Conservation (phyloP, 805 yeast species). For the Dipodascopsis uninucleata region DNA sequence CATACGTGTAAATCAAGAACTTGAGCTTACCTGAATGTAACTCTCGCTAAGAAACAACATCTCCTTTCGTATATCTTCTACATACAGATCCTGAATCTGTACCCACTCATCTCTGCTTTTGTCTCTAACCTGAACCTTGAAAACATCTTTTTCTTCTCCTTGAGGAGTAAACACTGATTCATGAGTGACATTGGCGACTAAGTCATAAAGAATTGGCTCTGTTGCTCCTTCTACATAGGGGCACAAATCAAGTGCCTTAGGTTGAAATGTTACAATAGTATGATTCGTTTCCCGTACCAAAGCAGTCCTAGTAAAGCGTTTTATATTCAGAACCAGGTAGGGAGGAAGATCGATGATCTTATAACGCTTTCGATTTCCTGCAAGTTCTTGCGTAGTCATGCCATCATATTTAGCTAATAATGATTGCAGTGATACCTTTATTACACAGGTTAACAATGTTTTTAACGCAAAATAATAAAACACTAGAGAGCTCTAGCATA, state of each 20-base stretch:
- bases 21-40: slow-evolving; percentile 66
- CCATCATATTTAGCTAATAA: slow-evolving; percentile 44
- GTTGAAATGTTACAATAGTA: slow-evolving; percentile 60
- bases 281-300: slow-evolving; percentile 48
- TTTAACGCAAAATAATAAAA: no score
- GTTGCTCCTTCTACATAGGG: slow-evolving; percentile 31
- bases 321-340: slow-evolving; percentile 52
- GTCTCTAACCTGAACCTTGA: slow-evolving; percentile 51
- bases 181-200: slow-evolving; percentile 49
- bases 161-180: slow-evolving; percentile 35
- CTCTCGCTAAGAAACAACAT: slow-evolving; percentile 59
- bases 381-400: slow-evolving; percentile 33
- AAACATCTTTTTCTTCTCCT: slow-evolving; percentile 36
- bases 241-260: slow-evolving; percentile 39
- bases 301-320: slow-evolving; percentile 46
- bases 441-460: background rate
- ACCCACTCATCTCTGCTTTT: slow-evolving; percentile 49
- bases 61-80: slow-evolving; percentile 50
- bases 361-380: slow-evolving; percentile 41
- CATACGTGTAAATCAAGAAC: background rate
- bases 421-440: slow-evolving; percentile 24
- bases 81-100: slow-evolving; percentile 52
- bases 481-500: slow-evolving; percentile 44
- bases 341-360: slow-evolving; percentile 48
- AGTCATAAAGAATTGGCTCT: slow-evolving; percentile 39